Conservation (phyloP, 495 filamentous ascomycete genomes). For the Neurospora africana region DNA sequence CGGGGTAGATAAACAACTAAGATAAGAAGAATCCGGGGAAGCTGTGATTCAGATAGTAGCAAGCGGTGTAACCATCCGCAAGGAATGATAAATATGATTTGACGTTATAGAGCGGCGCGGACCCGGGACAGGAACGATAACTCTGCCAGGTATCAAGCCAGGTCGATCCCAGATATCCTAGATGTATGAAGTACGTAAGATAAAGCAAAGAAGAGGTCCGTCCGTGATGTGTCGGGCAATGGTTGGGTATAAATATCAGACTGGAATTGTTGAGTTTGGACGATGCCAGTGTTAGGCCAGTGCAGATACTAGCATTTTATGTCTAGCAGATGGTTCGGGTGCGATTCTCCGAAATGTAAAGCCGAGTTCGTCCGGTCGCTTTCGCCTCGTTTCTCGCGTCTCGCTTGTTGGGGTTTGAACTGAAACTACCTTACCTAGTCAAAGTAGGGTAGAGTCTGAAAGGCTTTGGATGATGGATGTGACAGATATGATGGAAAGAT, state of each 20-base stretch:
- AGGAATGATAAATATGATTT: background rate
- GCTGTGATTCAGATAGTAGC: background rate
- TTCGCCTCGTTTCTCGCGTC: background rate
- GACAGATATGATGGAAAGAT: background rate
- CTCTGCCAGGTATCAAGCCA: background rate
- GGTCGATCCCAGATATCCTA: background rate
- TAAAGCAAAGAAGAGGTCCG: background rate
- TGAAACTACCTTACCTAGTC: too few relatives aligned
- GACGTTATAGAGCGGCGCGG: background rate
- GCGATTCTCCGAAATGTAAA: background rate
- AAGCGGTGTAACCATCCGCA: background rate
- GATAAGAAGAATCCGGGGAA: background rate
- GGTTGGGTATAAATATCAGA: background rate
- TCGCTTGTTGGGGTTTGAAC: background rate
- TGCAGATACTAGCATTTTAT: background rate
- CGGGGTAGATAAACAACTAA: background rate
- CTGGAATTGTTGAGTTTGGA: background rate
- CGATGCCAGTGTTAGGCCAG: background rate
- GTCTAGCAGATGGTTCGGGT: background rate
- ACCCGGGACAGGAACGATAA: background rate
- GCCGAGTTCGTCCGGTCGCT: background rate
- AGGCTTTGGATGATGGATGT: background rate
- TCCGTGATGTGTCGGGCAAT: background rate
- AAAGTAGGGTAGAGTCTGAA: background rate
- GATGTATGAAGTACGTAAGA: background rate